phyloP scores from a whole-genome alignment of 2,329 filamentous ascomycete genomes.

The Arthrobotrys pseudoclavata region DNA sequence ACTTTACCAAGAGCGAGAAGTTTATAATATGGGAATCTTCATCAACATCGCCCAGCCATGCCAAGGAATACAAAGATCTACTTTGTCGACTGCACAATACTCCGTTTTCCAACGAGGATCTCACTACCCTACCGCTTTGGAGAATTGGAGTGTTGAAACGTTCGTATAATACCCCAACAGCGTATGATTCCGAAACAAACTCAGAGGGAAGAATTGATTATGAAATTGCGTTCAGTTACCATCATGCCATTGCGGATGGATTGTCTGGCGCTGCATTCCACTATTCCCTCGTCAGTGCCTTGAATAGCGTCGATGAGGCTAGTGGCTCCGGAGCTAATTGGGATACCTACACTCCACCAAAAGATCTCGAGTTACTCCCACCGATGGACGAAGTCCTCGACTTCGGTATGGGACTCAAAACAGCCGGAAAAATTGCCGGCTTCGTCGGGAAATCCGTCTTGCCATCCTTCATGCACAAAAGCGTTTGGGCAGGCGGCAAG shows the following conservation, averaged over 20 bases:
- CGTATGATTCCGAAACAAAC: constrained; percentile 34
- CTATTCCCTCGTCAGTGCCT: constrained; percentile 67
- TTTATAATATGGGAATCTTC: constrained; percentile 66
- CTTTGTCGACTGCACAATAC: constrained; percentile 34
- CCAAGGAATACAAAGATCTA: constrained; percentile 63
- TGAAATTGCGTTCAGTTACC: constrained; percentile 68
- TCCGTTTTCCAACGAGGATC: constrained; percentile 26
- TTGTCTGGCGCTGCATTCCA: constrained; percentile 70
- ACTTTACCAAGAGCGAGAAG: constrained; percentile 65
- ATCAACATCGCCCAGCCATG: constrained; percentile 64
- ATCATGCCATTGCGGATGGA: constrained; percentile 72
- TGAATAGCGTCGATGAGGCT: constrained; percentile 64
- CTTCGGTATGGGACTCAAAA: constrained; percentile 46
- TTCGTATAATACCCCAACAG: constrained; percentile 55
- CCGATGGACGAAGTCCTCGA: constrained; percentile 48
- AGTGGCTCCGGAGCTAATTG: neutral
- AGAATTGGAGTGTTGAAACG: constrained; percentile 40
- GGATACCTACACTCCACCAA: constrained; percentile 37
- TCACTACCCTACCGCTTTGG: constrained; percentile 36
- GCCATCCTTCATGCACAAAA: constrained; percentile 43
- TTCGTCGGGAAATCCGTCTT: constrained; percentile 36
- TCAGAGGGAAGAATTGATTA: constrained; percentile 66
- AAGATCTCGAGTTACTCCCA: constrained; percentile 37
- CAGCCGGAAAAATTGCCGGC: constrained; percentile 28
- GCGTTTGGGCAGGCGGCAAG: constrained; percentile 34